Percentiles rank a stretch among this genome's conserved stretches.
Evolutionary conservation across 1,284 basidiomycete species (phyloP).

Genomic region (Hymenochaete sp.): DNA sequence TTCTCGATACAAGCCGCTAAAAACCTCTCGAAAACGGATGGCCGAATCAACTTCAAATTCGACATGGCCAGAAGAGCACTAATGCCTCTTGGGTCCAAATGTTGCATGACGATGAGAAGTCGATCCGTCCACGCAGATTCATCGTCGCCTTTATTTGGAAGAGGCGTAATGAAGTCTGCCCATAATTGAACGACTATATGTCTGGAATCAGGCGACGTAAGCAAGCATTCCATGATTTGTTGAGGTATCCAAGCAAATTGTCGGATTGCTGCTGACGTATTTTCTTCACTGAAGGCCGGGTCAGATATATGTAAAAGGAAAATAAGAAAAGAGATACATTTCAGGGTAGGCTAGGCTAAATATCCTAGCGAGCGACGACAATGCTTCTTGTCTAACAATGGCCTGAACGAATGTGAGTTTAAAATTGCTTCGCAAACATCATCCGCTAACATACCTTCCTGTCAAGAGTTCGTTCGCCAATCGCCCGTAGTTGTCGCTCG

Average conservation of each 20-base stretch:
- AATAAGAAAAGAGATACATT: slow-evolving; percentile 52
- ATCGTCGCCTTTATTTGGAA: slow-evolving; percentile 62
- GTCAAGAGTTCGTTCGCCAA: slow-evolving; percentile 75
- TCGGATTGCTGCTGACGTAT: slow-evolving; percentile 59
- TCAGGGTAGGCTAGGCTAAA: slow-evolving; percentile 82
- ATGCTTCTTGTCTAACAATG: slow-evolving; percentile 75
- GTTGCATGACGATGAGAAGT: slow-evolving; percentile 66
- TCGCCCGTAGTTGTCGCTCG: slow-evolving; percentile 47
- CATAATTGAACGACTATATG: slow-evolving; percentile 56
- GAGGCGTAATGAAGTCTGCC: slow-evolving; percentile 71
- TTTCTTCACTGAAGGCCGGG: slow-evolving; percentile 56
- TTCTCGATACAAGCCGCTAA: slow-evolving; percentile 65
- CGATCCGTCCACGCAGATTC: slow-evolving; percentile 80
- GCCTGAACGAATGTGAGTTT: slow-evolving; percentile 33
- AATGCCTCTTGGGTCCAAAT: slow-evolving; percentile 54
- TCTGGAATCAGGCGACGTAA: slow-evolving; percentile 49
- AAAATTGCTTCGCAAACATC: neutral
- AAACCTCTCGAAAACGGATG: slow-evolving; percentile 56
- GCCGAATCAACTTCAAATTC: slow-evolving; percentile 53
- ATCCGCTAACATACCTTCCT: slow-evolving; percentile 61
- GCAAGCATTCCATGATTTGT: slow-evolving; percentile 51
- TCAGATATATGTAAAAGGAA: slow-evolving; percentile 2
- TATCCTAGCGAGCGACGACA: slow-evolving; percentile 69
- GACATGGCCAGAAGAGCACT: slow-evolving; percentile 55
- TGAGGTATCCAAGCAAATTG: slow-evolving; percentile 96